Base-by-base conservation (phyloP, 306 rosid species). In the Vigna unguiculata region DNA sequence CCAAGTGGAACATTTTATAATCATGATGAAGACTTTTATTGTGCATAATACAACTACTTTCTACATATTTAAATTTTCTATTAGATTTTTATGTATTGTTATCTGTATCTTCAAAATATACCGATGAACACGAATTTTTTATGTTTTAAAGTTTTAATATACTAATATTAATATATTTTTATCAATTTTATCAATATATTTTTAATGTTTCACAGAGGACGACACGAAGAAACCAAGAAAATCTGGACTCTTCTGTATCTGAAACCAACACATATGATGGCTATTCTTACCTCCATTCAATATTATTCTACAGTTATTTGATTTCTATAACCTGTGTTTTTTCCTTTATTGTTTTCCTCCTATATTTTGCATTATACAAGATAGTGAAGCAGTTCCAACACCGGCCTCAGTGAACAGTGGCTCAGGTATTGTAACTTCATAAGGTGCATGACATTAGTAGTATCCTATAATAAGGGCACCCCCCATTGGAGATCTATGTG, bases 401-500 rank as follows among this genome's bases (percentile, higher is more conserved):
- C 83, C 86, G 90, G 90, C 88, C 90, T 82, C 90, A 62, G 43
- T 34, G 81, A 68, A 48, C 80, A 84, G 59, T 64, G 86, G 88
- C 90, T 72, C 90, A 15, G 86, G 77, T 74, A 79, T 70, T 64
- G 45, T 53, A 80, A 63, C 81, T 76, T 32, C n/a, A 58, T 54
- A 21, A 78, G 60, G 48, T 53, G n/a, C n/a, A n/a, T n/a, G n/a
- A n/a, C 48, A 41, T 85, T 78, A 85, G 15, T 43, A 3, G 75
- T 75, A 83, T 82, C 87, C 77, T 82, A 87, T 81, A 36, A 85
- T 55, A 32, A 87, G 82, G 14, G 88, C 91, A 62, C 86, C 91
- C 15, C 91, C 93, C 89, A 89, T 85, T 72, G 93, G 93, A 68
- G 93, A 12, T 67, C 93, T 84, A 46, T 85, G 91, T 55, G 93